Base-by-base conservation (phyloP, 1,284 basidiomycete species). In the Omphalotus olearius region DNA sequence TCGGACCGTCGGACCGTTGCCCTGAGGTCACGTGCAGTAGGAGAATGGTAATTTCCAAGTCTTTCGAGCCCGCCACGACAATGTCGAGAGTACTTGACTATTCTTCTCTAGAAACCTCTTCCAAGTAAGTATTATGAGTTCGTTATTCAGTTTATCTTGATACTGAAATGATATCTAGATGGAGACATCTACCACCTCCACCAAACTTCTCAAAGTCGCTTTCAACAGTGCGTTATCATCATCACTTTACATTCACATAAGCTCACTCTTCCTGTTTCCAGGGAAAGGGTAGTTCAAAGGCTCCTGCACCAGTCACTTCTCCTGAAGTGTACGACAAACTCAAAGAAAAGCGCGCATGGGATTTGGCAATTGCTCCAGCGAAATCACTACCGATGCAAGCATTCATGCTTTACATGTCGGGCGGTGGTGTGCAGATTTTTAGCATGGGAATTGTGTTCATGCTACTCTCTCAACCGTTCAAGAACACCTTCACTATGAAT, bases 341-440 rank as follows among this genome's bases (percentile, higher is more conserved):
- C 56, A 92, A 92, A 65, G 78, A 85, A 57, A 84, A 82, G 61
- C 82, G 91, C 40, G 92, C 93, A 50, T 93, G 93, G 91, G 91
- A 93, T 57, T 73, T 93, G 48, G 92, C 92, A 36, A 78, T 88
- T 49, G 74, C 82, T 40, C 92, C 92, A 0, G 90, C 89, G 39
- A 94, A 95, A 68, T 83, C 84, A 10, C 76, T 96, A 18, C 93
- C 93, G 3, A 95, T 95, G 93, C 92, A 95, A 64, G 91, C 84
- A 1, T 88, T 96, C 72, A 95, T 96, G 93, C 77, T 96, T 40
- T 96, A 95, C 79, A 94, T 96, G 85, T 94, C 91, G 20, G 93
- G 93, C 38, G 86, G 90, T 23, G 90, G 91, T 41, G 86, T 95
- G 10, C 93, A 96, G 69, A 88, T 96, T 47, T 95, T 95, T 69